Evolutionary conservation across 140 eudicot species (phyloP).

Genomic region (Ambrosia hybrid): DNA sequence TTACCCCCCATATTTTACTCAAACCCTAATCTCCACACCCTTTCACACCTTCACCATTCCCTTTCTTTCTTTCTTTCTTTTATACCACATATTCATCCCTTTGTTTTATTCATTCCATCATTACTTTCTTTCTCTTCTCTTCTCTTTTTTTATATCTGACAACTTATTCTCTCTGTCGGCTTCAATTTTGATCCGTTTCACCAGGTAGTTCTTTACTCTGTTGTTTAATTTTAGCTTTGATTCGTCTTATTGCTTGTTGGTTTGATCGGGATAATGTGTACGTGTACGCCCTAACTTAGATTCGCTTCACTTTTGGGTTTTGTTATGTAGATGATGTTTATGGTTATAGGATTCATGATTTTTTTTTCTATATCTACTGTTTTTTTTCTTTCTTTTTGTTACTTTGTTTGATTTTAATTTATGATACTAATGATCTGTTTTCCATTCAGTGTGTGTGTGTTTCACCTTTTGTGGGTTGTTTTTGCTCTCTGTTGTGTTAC

Average conservation of each 20-base stretch:
- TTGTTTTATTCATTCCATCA: conserved; percentile 7
- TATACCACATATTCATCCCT: background rate
- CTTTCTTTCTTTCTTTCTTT: background rate
- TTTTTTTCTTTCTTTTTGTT: background rate
- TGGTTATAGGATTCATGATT: background rate
- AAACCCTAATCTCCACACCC: conserved; percentile 22
- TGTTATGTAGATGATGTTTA: conserved; percentile 7
- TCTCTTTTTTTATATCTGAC: conserved; percentile 1
- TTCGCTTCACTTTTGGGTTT: conserved; percentile 10
- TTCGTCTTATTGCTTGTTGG: background rate
- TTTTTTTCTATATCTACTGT: background rate
- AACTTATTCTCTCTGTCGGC: background rate
- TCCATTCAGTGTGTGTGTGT: background rate
- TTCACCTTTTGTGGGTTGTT: background rate
- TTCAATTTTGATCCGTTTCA: background rate
- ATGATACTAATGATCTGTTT: conserved; percentile 1
- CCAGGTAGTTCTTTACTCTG: conserved; percentile 9
- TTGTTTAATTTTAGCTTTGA: background rate
- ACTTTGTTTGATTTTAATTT: background rate
- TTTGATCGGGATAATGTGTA: background rate
- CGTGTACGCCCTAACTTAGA: background rate
- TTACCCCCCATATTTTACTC: conserved; percentile 25
- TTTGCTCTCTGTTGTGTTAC: background rate
- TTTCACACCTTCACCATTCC: background rate
- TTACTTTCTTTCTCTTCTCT: background rate